Evolutionary conservation across 371 early-diverging fungal genomes (phyloP).

Genomic region (Syncephalis fuscata): DNA sequence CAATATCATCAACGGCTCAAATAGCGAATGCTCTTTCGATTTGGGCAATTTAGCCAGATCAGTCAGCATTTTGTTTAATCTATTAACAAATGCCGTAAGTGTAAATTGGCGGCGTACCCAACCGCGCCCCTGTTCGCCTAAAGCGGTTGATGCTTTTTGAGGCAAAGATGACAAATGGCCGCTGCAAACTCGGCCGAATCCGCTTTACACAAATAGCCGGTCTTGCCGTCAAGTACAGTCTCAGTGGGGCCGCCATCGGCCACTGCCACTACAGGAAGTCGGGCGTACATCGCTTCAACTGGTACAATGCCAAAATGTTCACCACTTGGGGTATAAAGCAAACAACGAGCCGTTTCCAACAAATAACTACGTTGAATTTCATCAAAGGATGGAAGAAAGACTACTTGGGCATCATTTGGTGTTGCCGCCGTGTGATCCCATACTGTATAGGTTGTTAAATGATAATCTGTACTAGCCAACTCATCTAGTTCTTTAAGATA

Average conservation of each 20-base stretch:
- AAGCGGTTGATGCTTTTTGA: constrained; percentile 14
- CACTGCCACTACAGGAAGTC: constrained; percentile 73
- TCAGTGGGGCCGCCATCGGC: constrained; percentile 80
- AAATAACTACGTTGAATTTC: constrained; percentile 63
- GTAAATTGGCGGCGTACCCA: constrained; percentile 47
- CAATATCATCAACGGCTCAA: no score
- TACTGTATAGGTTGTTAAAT: constrained; percentile 10
- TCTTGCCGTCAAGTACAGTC: constrained; percentile 47
- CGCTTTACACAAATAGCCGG: constrained; percentile 58
- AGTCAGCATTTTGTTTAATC: constrained; percentile 37
- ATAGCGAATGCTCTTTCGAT: background rate
- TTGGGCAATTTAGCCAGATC: constrained; percentile 8
- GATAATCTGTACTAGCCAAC: constrained; percentile 23
- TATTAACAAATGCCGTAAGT: constrained; percentile 40
- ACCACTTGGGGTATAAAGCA: constrained; percentile 82
- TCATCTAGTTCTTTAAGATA: constrained; percentile 49
- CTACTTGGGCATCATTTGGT: constrained; percentile 35
- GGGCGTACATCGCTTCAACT: constrained; percentile 86
- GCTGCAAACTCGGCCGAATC: constrained; percentile 41
- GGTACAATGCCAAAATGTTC: constrained; percentile 97
- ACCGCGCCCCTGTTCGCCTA: constrained; percentile 45
- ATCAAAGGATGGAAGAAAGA: constrained; percentile 79
- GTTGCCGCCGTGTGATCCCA: constrained; percentile 9
- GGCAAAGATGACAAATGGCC: constrained; percentile 29
- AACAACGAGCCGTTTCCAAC: constrained; percentile 33